Conservation (phyloP, 2,329 filamentous ascomycete species). For the Pseudogymnoascus sp. region DNA sequence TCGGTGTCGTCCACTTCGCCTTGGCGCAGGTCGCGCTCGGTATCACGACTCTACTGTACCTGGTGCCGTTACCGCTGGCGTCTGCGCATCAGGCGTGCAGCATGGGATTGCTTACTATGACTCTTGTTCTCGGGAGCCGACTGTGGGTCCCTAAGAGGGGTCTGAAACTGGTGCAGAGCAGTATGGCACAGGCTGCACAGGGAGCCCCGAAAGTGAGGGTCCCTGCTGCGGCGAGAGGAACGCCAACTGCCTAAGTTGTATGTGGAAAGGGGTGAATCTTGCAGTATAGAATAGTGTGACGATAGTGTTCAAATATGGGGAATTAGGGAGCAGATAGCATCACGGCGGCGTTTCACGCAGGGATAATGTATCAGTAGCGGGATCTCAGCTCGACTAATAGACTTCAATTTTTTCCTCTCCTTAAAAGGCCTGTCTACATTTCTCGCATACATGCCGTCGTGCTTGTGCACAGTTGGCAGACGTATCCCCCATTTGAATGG, state of each 20-base stretch:
- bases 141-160: conserved; percentile 64
- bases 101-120: conserved; percentile 73
- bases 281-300: conserved; percentile 1
- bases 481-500: background rate
- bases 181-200: conserved; percentile 14
- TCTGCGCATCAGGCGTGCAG: conserved; percentile 89
- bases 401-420: background rate
- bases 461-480: background rate
- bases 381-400: conserved; percentile 8
- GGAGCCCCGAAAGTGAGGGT: background rate
- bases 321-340: background rate
- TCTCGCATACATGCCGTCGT: background rate
- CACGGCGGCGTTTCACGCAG: conserved; percentile 1
- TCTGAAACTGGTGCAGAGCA: conserved; percentile 45
- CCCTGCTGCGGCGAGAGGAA: background rate
- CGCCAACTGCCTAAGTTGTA: background rate
- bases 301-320: conserved; percentile 4
- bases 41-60: conserved; percentile 84
- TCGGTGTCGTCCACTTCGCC: conserved; percentile 75
- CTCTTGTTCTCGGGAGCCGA: conserved; percentile 68
- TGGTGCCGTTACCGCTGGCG: conserved; percentile 81
- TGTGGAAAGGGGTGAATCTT: background rate
- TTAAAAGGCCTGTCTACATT: conserved; percentile 1
- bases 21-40: conserved; percentile 75
- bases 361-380: background rate